Evolutionary conservation across 495 filamentous ascomycete species (phyloP).

Genomic region (Glutinoglossum americanum): DNA sequence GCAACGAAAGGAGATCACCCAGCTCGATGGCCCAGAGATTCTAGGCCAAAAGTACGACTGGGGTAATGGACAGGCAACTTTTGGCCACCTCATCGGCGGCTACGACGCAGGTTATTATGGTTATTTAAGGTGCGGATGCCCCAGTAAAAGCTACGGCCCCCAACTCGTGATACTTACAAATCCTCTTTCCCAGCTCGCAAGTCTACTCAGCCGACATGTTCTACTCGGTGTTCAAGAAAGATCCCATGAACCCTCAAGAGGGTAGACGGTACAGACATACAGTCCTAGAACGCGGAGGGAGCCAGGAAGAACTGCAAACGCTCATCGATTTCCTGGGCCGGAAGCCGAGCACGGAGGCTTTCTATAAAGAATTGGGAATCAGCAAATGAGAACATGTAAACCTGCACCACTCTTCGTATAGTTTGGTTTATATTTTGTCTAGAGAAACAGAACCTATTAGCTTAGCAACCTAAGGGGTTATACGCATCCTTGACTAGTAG

Average conservation of each 20-base stretch:
- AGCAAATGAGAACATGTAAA: neutral
- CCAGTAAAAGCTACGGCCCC: neutral
- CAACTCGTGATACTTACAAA: neutral
- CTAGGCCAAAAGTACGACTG: slow-evolving; percentile 32
- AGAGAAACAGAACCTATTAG: too few species aligned
- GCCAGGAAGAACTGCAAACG: slow-evolving; percentile 52
- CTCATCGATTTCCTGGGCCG: slow-evolving; percentile 52
- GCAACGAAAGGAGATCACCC: slow-evolving; percentile 30
- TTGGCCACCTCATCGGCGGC: slow-evolving; percentile 50
- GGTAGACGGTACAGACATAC: slow-evolving; percentile 51
- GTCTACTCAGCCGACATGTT: slow-evolving; percentile 69
- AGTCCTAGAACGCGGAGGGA: slow-evolving; percentile 51
- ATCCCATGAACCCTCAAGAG: slow-evolving; percentile 46
- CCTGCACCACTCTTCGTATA: neutral
- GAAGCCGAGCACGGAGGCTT: slow-evolving; percentile 49
- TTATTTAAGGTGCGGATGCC: slow-evolving; percentile 30
- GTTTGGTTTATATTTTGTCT: too few species aligned
- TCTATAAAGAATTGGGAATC: slow-evolving; percentile 50
- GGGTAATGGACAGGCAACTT: slow-evolving; percentile 47
- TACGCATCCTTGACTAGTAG: too few species aligned
- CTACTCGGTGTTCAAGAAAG: slow-evolving; percentile 46
- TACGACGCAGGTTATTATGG: slow-evolving; percentile 61
- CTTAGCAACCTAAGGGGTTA: too few species aligned
- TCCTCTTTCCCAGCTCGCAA: slow-evolving; percentile 15
- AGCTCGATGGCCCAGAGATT: slow-evolving; percentile 41